Evolutionary conservation across 371 early-diverging fungal genomes (phyloP).

Genomic region (Mortierella sp.): DNA sequence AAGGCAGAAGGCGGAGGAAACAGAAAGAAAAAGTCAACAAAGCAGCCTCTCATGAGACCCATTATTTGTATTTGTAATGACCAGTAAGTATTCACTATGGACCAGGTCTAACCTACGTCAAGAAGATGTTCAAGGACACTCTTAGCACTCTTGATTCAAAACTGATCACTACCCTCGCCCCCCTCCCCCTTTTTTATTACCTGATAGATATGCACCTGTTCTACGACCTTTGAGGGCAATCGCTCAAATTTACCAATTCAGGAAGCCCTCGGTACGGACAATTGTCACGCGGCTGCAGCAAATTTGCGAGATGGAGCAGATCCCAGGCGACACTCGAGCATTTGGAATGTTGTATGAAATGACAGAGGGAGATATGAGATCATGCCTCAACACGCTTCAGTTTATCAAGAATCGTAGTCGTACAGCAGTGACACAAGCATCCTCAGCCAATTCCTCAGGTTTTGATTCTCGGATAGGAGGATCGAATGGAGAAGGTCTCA

Average conservation of each 20-base stretch:
- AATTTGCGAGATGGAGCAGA: slow-evolving; percentile 84
- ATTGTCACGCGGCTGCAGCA: slow-evolving; percentile 81
- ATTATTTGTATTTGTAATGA: slow-evolving; percentile 99
- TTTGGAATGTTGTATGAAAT: slow-evolving; percentile 79
- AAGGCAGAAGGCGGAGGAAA: slow-evolving; percentile 48
- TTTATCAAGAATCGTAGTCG: slow-evolving; percentile 56
- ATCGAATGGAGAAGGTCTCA: slow-evolving; percentile 53
- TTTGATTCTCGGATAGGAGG: slow-evolving; percentile 8
- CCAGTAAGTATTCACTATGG: slow-evolving; percentile 59
- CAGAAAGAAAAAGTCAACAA: slow-evolving; percentile 46
- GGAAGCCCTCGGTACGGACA: slow-evolving; percentile 70
- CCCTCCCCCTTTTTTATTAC: background rate
- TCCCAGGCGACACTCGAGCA: slow-evolving; percentile 79
- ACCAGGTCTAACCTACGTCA: background rate
- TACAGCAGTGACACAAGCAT: slow-evolving; percentile 1
- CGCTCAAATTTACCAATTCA: slow-evolving; percentile 78
- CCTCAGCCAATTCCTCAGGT: background rate
- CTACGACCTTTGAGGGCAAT: slow-evolving; percentile 85
- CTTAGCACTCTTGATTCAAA: no score
- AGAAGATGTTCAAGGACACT: no score
- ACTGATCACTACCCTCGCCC: slow-evolving; percentile 2
- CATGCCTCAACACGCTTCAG: slow-evolving; percentile 91
- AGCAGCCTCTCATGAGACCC: slow-evolving; percentile 81
- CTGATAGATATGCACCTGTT: slow-evolving; percentile 82
- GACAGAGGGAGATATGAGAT: slow-evolving; percentile 88